Percentiles rank a stretch among this genome's conserved stretches.
phyloP scores from a whole-genome alignment of 306 rosid species.

The Gynostemma pentaphyllum region DNA sequence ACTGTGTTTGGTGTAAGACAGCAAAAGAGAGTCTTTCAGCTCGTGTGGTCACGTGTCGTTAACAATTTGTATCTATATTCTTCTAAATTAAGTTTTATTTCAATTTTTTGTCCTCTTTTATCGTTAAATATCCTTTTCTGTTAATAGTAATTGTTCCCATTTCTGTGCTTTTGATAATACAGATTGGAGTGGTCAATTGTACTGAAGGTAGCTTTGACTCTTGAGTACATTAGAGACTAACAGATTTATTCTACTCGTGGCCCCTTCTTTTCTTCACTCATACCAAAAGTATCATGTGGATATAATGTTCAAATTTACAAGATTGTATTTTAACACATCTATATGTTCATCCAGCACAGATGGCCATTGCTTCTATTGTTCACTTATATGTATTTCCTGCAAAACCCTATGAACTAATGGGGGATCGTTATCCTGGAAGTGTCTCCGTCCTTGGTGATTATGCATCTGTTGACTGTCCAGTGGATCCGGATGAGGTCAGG shows the following conservation, averaged over 20 bases:
- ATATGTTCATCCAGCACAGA: constrained; percentile 71
- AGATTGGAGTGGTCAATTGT: constrained; percentile 5
- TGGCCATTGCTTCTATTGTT: constrained; percentile 90
- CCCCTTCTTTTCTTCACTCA: neutral
- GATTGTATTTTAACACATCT: constrained; percentile 37
- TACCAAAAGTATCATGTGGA: neutral
- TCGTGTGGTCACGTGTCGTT: too few species aligned
- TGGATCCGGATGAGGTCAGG: constrained; percentile 96
- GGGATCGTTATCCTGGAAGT: constrained; percentile 64
- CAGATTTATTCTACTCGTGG: neutral
- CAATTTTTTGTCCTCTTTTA: neutral
- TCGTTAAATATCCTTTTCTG: neutral
- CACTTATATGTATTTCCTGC: constrained; percentile 95
- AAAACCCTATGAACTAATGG: constrained; percentile 93
- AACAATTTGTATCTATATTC: neutral
- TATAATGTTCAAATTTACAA: neutral
- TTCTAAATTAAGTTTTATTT: neutral
- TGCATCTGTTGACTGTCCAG: constrained; percentile 77
- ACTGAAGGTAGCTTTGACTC: neutral
- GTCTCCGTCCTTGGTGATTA: constrained; percentile 97
- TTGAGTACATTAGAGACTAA: neutral
- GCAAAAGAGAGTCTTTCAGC: too few species aligned
- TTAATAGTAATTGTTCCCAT: neutral
- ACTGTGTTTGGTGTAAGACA: too few species aligned
- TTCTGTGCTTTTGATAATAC: neutral